Evolutionary conservation across 2,329 filamentous ascomycete genomes (phyloP).

Genomic region (Colletotrichum gigasporum): DNA sequence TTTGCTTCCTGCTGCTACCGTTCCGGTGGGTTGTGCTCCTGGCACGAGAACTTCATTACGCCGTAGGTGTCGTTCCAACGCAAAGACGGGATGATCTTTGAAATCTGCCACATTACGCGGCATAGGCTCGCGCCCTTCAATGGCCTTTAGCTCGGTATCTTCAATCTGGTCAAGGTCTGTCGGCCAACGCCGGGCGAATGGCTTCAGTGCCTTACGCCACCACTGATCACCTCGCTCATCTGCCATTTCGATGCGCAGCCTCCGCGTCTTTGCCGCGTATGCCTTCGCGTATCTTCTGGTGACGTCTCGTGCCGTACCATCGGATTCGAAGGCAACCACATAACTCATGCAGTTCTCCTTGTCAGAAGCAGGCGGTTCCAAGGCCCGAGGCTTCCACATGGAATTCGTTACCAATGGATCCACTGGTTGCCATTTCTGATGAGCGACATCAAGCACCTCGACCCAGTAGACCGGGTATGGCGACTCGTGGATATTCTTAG

Average conservation of each 20-base stretch:
- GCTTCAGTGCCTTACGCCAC: constrained; percentile 62
- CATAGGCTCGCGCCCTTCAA: constrained; percentile 82
- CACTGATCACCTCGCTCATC: constrained; percentile 58
- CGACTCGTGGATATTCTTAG: constrained; percentile 70
- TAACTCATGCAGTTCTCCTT: constrained; percentile 82
- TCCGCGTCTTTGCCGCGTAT: constrained; percentile 90
- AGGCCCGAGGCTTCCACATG: constrained; percentile 76
- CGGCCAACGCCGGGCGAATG: constrained; percentile 52
- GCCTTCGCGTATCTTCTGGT: constrained; percentile 88
- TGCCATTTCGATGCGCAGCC: constrained; percentile 76
- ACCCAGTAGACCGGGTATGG: constrained; percentile 92
- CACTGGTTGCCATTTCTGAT: constrained; percentile 91
- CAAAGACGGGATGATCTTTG: constrained; percentile 85
- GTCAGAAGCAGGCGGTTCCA: constrained; percentile 87
- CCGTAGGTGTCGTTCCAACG: constrained; percentile 84
- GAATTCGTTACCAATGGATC: constrained; percentile 84
- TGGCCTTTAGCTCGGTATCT: constrained; percentile 76
- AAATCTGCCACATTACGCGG: constrained; percentile 88
- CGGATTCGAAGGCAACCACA: constrained; percentile 84
- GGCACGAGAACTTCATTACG: constrained; percentile 85
- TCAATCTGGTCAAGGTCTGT: constrained; percentile 86
- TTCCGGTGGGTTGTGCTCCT: constrained; percentile 76
- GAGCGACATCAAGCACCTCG: constrained; percentile 84
- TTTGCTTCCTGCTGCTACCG: constrained; percentile 74
- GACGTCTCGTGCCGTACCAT: constrained; percentile 83